These are phyloP conservation scores for Wickerhamomyces hampshirensis DNA, from an alignment of 805 yeast genomes.

Conservation along the genomic window DNA sequence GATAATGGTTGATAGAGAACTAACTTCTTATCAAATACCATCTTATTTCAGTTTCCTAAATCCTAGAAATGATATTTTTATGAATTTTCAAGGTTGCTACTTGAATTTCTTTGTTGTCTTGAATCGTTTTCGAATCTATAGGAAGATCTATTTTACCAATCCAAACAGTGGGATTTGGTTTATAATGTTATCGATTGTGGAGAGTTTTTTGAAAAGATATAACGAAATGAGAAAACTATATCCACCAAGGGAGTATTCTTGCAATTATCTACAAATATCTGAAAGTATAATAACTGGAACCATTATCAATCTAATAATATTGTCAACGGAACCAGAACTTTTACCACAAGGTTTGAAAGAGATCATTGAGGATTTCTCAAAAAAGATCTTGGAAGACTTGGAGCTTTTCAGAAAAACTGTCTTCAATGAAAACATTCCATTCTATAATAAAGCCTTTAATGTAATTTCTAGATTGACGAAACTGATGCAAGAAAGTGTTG, in stretches of 20 bases:
- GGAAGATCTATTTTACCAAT: slow-evolving; percentile 12
- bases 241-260: slow-evolving; percentile 11
- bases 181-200: slow-evolving; percentile 19
- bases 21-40: slow-evolving; percentile 16
- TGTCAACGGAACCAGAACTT: slow-evolving; percentile 9
- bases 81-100: slow-evolving; percentile 17
- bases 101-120: slow-evolving; percentile 13
- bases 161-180: slow-evolving; percentile 18
- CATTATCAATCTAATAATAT: slow-evolving; percentile 9
- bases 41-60: slow-evolving; percentile 8
- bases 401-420: slow-evolving; percentile 6
- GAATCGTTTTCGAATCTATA: slow-evolving; percentile 15
- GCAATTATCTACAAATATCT: slow-evolving; percentile 12
- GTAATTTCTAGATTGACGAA: slow-evolving; percentile 4
- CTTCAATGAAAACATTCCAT: slow-evolving; percentile 17
- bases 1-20: slow-evolving; percentile 18
- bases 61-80: slow-evolving; percentile 12
- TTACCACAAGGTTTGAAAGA: slow-evolving; percentile 13
- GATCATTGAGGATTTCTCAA: slow-evolving; percentile 11
- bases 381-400: slow-evolving; percentile 9
- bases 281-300: slow-evolving; percentile 12
- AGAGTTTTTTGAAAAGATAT: slow-evolving; percentile 18
- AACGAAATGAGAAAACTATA: slow-evolving; percentile 12
- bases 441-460: slow-evolving; percentile 13
- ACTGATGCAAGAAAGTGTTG: neutral